A percentile compares a stretch with the other conserved stretches of the same genome.
phyloP scores from a whole-genome alignment of 768 basidiomycete genomes.

The Russula brevipes region DNA sequence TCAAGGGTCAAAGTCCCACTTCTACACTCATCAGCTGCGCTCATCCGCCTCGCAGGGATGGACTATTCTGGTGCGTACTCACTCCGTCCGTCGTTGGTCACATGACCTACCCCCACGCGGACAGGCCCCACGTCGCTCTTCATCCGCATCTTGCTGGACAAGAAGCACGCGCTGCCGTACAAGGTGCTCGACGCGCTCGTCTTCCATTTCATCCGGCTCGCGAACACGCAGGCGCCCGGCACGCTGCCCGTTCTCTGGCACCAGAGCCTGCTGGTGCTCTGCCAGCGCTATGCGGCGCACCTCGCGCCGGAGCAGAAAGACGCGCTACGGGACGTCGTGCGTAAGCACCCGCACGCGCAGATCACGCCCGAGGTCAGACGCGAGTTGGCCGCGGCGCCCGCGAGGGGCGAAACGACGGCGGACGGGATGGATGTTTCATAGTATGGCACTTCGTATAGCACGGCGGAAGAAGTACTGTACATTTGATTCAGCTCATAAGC shows the following conservation, averaged over 20 bases:
- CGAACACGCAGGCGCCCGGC: constrained; percentile 82
- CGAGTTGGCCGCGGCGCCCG: constrained; percentile 83
- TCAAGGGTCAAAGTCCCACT: constrained; percentile 90
- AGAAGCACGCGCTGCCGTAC: constrained; percentile 96
- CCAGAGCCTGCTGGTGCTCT: constrained; percentile 91
- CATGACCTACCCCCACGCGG: background rate
- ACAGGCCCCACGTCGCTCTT: constrained; percentile 90
- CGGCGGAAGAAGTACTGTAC: too few relatives aligned
- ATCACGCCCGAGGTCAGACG: constrained; percentile 87
- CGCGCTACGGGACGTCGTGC: constrained; percentile 88
- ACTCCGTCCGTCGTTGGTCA: background rate
- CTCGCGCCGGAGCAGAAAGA: constrained; percentile 97
- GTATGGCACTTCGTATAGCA: background rate
- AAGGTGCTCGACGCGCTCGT: constrained; percentile 96
- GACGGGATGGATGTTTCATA: constrained; percentile 50
- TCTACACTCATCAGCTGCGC: constrained; percentile 93
- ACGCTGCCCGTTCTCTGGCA: constrained; percentile 98
- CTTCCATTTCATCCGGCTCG: constrained; percentile 96
- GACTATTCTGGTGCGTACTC: constrained; percentile 73
- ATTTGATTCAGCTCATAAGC: too few relatives aligned
- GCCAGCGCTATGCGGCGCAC: constrained; percentile 90
- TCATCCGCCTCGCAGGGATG: constrained; percentile 91
- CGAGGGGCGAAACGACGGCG: constrained; percentile 64
- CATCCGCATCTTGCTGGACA: constrained; percentile 94
- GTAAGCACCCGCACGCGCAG: constrained; percentile 78